Evolutionary conservation across 2,329 filamentous ascomycete species (phyloP), one percentile per base, ranked within the genome.

Genomic region (Penicillium occitanis): DNA sequence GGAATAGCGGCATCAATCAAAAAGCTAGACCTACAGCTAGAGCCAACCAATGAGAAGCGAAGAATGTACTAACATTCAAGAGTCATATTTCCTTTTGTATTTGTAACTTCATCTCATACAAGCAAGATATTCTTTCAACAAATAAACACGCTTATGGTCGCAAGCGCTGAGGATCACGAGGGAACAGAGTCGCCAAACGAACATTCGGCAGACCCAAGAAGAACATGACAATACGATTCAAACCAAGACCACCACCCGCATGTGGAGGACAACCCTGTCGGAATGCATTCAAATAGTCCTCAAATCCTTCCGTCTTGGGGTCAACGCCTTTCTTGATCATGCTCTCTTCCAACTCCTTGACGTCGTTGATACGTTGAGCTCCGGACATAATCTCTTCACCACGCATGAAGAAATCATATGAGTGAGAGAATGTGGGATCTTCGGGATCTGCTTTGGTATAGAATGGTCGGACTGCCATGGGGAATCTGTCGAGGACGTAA

Each of bases 401-500:
- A 71, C 87, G 85, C 87, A 90, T 89, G 81, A 90, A 89, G 81
- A 90, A 88, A 76, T 90, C 87, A 77, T 88, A 90, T 3, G 84
- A 87, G 80, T 89, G 88, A 51, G 84, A 91, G 69, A 92, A 85
- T 42, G 84, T 83, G 64, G 86, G 83, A 72, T 91, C 86, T 51
- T 86, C 82, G 2, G 87, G 86, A 74, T 91, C 91, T 63, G 91
- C 88, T 82, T 94, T 92, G 68, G 94, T 93, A 80, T 97, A 98
- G 80, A 97, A 97, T 5, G 94, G 94, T 35, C 95, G 88, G 22
- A 95, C 91, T 44, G 85, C 84, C 78, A 95, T 88, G 53, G 95
- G 95, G 85, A 97, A 99, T 81, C 98, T 95, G 84, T 98, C 94
- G 69, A 99, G 86, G 25, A 96, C 90, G 82, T 97, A 98, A 82